Evolutionary conservation across 1,284 basidiomycete species (phyloP), one percentile per base, ranked within the genome.

Genomic region (Apiotrichum sp.): DNA sequence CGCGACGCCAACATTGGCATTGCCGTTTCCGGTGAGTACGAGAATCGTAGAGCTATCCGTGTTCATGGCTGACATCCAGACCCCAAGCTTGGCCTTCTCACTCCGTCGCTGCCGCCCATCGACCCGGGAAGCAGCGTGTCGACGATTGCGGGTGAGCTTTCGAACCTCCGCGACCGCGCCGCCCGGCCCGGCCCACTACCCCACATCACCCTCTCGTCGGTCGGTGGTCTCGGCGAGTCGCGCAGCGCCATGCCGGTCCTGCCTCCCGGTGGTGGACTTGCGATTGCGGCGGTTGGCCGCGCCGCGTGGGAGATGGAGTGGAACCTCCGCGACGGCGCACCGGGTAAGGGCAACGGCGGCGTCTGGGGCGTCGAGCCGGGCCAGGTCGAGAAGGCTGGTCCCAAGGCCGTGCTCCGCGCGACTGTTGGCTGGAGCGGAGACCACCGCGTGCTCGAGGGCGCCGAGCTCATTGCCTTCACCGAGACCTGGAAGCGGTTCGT

Each of bases 391-490:
- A 75, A 81, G 57, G 71, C 64, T 9, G 69, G 69, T 10, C 65
- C 69, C 33, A 64, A 65, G 52, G 74, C 77, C 35, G 80, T 89
- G 64, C 74, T 93, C 58, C 84, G 85, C 75, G 77, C 90, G 48
- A 83, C 84, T 29, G 81, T 91, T 3, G 88, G 87, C 58, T 93
- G 90, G 87, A 86, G 84, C 63, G 93, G 87, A 35, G 93, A 96
- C 72, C 93, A 96, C 78, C 78, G 93, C 16, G 85, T 95, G 62
- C 64, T 74, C 6, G 92, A 96, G 72, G 93, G 93, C 6, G 92
- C 91, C 0, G 93, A 96, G 77, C 74, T 96, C 59, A 91, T 91
- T 46, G 86, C 86, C 54, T 90, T 96, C 72, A 88, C 93, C 50
- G 89, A 93, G 77, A 81, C 82, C 45, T 96, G 93, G 91, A 86